Evolutionary conservation across 2,329 filamentous ascomycete species (phyloP).

Genomic region (Fusarium scirpi): DNA sequence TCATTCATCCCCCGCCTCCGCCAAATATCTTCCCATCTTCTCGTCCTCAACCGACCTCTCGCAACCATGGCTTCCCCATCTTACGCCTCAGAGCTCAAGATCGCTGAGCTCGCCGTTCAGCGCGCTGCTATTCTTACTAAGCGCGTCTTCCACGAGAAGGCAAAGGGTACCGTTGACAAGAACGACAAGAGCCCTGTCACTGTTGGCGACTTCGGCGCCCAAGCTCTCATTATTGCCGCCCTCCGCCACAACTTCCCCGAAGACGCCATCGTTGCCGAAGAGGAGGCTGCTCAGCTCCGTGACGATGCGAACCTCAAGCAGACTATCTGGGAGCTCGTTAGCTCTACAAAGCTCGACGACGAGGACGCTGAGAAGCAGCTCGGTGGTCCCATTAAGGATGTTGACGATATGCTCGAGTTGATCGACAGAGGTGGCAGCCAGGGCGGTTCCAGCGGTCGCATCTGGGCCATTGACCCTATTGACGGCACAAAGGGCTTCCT

Average conservation of each 20-base stretch:
- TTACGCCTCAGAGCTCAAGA: conserved; percentile 83
- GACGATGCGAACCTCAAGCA: conserved; percentile 74
- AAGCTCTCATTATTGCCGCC: conserved; percentile 93
- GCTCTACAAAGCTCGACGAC: conserved; percentile 73
- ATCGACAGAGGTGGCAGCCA: conserved; percentile 77
- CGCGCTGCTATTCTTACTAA: conserved; percentile 71
- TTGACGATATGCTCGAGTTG: conserved; percentile 74
- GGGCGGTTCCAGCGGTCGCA: conserved; percentile 79
- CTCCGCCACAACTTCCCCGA: conserved; percentile 89
- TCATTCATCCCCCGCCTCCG: conserved; percentile 47
- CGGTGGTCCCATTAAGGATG: conserved; percentile 75
- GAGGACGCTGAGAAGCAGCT: conserved; percentile 70
- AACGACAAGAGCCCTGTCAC: conserved; percentile 97
- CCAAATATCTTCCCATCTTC: conserved; percentile 44
- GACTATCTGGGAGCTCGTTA: conserved; percentile 86
- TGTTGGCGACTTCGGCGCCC: conserved; percentile 96
- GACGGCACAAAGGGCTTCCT: conserved; percentile 98
- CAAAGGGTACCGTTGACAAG: conserved; percentile 91
- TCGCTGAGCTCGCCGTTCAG: conserved; percentile 90
- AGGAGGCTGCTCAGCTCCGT: conserved; percentile 86
- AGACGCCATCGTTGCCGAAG: conserved; percentile 94
- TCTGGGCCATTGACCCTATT: conserved; percentile 98
- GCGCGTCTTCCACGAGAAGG: conserved; percentile 77
- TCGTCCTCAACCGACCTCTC: conserved; percentile 41
- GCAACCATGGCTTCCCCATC: conserved; percentile 51